Evolutionary conservation across 2,329 filamentous ascomycete species (phyloP), one percentile per base, ranked within the genome.

Genomic region (Paracoccidioides brasiliensis): DNA sequence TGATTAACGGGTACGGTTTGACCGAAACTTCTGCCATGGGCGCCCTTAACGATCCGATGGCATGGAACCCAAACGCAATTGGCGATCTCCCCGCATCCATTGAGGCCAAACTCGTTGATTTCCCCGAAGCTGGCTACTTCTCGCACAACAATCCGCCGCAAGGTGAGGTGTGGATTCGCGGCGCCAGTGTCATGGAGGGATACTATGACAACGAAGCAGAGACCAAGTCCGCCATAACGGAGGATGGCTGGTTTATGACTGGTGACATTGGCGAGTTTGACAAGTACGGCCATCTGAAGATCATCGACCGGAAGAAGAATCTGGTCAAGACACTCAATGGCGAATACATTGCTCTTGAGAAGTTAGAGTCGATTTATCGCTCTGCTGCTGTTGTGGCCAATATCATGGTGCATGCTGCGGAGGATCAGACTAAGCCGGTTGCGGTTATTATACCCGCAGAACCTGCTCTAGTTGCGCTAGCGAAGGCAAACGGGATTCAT

Each of bases 241-340:
- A 84, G 30, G 90, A 96, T 61, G 93, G 93, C 58, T 98, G 93
- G 93, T 97, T 98, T 80, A 86, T 88, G 70, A 96, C 90, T 0
- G 93, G 93, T 54, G 93, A 98, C 65, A 93, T 98, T 62, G 88
- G 83, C 65, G 81, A 84, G 61, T 79, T 98, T 33, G 93, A 98
- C 71, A 83, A 83, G 62, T 72, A 88, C 67, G 93, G 93, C 59
- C 88, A 90, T 59, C 85, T 97, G 76, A 84, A 82, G 72, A 94
- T 98, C 70, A 85, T 98, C 64, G 93, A 98, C 72, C 90, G 93
- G 65, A 85, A 90, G 75, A 98, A 98, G 85, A 97, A 97, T 72
- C 88, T 98, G n/a, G 82, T 98, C 69, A 98, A 98, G 79, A 82
- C 97, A 55, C 85, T 91, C 0, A 93, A 98, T 72, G 93, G 93